Evolutionary conservation across 2,329 filamentous ascomycete species (phyloP).

Genomic region (Colletotrichum viniferum): DNA sequence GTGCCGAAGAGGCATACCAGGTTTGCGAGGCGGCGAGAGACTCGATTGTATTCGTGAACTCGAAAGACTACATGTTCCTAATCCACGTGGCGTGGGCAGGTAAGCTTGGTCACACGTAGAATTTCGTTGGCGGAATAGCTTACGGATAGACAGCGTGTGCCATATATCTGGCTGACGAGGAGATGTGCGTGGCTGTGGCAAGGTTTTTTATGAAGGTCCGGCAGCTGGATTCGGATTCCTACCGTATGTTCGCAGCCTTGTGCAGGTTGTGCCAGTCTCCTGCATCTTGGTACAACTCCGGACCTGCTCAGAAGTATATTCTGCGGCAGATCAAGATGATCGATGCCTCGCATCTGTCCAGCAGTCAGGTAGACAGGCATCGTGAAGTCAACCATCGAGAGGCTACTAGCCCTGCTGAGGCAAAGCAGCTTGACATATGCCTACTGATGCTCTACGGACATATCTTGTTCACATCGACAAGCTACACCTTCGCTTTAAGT

Average conservation of each 20-base stretch:
- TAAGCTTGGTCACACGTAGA: slow-evolving; percentile 34
- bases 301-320: slow-evolving; percentile 87
- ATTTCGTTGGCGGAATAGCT: not conserved
- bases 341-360: slow-evolving; percentile 61
- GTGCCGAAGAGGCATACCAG: slow-evolving; percentile 76
- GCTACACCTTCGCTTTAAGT: slow-evolving; percentile 83
- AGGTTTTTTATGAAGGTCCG: slow-evolving; percentile 87
- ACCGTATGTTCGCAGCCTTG: slow-evolving; percentile 81
- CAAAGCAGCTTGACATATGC: slow-evolving; percentile 70
- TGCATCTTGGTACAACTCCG: slow-evolving; percentile 77
- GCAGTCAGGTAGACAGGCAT: slow-evolving; percentile 3
- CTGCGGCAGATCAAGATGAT: slow-evolving; percentile 89
- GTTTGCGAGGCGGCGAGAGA: slow-evolving; percentile 79
- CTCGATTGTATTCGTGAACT: slow-evolving; percentile 82
- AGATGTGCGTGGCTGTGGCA: slow-evolving; percentile 72
- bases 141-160: slow-evolving; percentile 69
- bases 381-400: slow-evolving; percentile 39
- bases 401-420: slow-evolving; percentile 11
- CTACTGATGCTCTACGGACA: slow-evolving; percentile 90
- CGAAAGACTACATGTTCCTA: slow-evolving; percentile 68
- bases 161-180: slow-evolving; percentile 79
- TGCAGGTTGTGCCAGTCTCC: slow-evolving; percentile 77
- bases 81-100: slow-evolving; percentile 80
- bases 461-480: slow-evolving; percentile 82
- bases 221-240: slow-evolving; percentile 80